Evolutionary conservation across 139 green algal species (phyloP), one percentile per base, ranked within the genome.

Genomic region (Coccomyxa sp.): DNA sequence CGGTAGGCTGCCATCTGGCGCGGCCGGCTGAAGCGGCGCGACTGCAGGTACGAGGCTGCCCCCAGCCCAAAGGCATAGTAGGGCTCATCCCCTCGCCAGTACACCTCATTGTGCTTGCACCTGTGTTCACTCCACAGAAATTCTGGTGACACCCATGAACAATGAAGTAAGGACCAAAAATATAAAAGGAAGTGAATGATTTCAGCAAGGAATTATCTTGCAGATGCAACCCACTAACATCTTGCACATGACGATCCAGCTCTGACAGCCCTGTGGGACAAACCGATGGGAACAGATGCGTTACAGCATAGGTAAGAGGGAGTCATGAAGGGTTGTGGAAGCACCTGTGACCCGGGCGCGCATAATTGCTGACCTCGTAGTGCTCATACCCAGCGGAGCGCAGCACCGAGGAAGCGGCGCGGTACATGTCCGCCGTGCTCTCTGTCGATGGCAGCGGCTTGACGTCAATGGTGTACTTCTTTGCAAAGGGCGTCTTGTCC

Each of bases 311-410:
- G 7, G 7, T 51, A 11, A 51, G 7, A 51, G 38, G 7, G 38
- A 51, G 7, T 7, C 38, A 51, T 51, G 38, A 51, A 51, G 38
- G 38, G 38, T 51, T 51, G 7, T 51, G 3, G 3, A 51, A 51
- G n/a, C 59, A 86, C 83, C 83, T 83, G 23, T 45, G 25, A 58
- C 94, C 94, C 1, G 91, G 88, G 83, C 85, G 79, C 27, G 96
- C 94, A 83, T 96, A 98, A 88, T 96, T 98, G 88, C 90, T 96
- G 27, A 98, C 82, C 86, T 99, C 97, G 83, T 99, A 99, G 86
- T 98, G 97, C 86, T 97, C 95, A 82, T 93, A 98, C 0, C 96
- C 95, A 17, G 93, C 93, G 10, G 58, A 21, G 15, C 31, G 57
- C 59, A 99, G 88, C 17, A 83, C 85, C 0, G 38, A 17, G 30